Conservation (phyloP, 306 rosid genomes). For the Quercus wislizeni region DNA sequence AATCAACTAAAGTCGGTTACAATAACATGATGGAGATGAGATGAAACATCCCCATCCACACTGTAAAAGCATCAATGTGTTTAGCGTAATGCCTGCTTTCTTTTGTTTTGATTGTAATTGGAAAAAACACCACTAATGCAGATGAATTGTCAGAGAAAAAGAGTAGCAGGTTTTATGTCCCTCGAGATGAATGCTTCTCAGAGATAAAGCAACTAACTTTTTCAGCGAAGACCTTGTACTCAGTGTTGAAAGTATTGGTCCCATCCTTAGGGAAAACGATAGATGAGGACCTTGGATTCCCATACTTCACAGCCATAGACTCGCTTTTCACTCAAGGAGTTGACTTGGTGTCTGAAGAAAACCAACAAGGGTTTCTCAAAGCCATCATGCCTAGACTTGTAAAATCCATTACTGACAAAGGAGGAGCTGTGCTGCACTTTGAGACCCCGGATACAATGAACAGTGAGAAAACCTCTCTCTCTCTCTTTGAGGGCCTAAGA, state of each 20-base stretch:
- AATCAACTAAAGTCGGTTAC: too few relatives aligned
- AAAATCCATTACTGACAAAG: slow-evolving; percentile 18
- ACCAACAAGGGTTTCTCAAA: slow-evolving; percentile 3
- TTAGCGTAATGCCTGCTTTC: too few relatives aligned
- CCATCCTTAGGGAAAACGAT: slow-evolving; percentile 31
- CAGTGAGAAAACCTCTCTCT: slow-evolving; percentile 16
- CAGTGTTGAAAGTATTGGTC: slow-evolving; percentile 29
- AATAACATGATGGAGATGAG: too few relatives aligned
- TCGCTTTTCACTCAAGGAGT: slow-evolving; percentile 43
- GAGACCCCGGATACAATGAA: slow-evolving; percentile 44
- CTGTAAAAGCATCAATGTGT: too few relatives aligned
- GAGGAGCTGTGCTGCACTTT: slow-evolving; percentile 35
- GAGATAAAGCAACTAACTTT: slow-evolving; percentile 37
- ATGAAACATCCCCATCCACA: too few relatives aligned
- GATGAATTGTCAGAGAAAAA: slow-evolving; percentile 43
- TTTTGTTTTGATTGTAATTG: too few relatives aligned
- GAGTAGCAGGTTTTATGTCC: slow-evolving; percentile 39
- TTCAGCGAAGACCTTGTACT: slow-evolving; percentile 28
- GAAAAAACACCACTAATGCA: slow-evolving; percentile 1
- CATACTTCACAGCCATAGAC: slow-evolving; percentile 42
- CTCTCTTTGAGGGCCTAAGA: too few relatives aligned
- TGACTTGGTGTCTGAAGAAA: slow-evolving; percentile 18
- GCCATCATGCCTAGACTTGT: slow-evolving; percentile 31
- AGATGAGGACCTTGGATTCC: slow-evolving; percentile 35
- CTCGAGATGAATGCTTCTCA: slow-evolving; percentile 53